phyloP scores from a whole-genome alignment of 106 monocot genomes.

The Phalaenopsis equestris region DNA sequence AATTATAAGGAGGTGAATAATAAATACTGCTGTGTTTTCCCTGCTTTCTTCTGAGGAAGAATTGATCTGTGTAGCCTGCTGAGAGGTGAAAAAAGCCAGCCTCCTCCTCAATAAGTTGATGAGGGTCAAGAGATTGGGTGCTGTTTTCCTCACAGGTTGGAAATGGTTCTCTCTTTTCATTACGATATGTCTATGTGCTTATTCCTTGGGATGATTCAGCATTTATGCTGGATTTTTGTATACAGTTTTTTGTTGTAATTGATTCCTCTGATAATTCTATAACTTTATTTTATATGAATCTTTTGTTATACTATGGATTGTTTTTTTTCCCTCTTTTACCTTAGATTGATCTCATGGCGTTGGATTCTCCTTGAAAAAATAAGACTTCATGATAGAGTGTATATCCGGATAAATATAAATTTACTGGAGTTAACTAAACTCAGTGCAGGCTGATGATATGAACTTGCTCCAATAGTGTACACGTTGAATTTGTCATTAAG shows the following conservation, averaged over 20 bases:
- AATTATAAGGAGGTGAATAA: not conserved
- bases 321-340: not conserved
- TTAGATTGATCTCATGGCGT: not conserved
- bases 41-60: constrained; percentile 3
- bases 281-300: constrained; percentile 1
- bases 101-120: constrained; percentile 4
- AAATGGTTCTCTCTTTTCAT: constrained; percentile 2
- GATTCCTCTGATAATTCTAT: constrained; percentile 6
- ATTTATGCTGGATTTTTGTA: constrained; percentile 6
- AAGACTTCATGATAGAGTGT: no score
- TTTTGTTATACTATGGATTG: not conserved
- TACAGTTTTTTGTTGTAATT: constrained; percentile 6
- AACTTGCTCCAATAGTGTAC: no score
- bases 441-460: no score
- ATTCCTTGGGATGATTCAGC: not conserved
- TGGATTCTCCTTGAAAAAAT: not conserved
- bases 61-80: not conserved
- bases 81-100: not conserved
- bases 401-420: no score
- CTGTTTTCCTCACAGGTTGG: not conserved
- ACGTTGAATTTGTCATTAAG: no score
- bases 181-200: not conserved
- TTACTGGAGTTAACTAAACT: no score
- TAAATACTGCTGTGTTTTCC: constrained; percentile 2
- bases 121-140: not conserved